Base-by-base conservation (phyloP, 1,284 basidiomycete species). In the Meira nashicola region DNA sequence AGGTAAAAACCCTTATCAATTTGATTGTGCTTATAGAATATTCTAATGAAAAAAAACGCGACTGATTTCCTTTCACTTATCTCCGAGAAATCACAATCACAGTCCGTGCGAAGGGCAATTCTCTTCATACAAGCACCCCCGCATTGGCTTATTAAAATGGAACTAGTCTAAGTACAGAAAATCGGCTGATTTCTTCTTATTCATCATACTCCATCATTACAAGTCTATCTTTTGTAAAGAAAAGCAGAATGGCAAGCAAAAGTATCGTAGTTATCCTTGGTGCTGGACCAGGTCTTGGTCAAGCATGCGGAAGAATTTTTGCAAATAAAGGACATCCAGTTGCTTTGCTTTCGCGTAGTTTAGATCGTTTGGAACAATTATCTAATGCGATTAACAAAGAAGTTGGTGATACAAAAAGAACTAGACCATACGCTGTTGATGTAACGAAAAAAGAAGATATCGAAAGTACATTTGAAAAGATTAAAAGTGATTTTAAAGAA, bases 271-370 rank as follows among this genome's bases (percentile, higher is more conserved):
- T 54, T 2, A 54, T 54, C 38, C 38, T 54, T 23, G 53, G 53
- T 37, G 43, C 44, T 2, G 55, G 55, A 2, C 55, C 55, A 19
- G 55, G 55, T 21, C n/a, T 46, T 21, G 55, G 55, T 28, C 19
- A n/a, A 14, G 48, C 55, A 17, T 23, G 33, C 19, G 55, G 41
- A 2, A 23, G 43, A 23, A 19, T 17, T 6, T 56, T 56, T 52
- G 55, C 55, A 8, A 33, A 23, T 3, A 25, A 11, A 17, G 55
- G 55, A 8, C 55, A 56, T 46, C 55, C 55, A 37, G 55, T 56
- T 6, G 55, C 55, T 3, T 38, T 56, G 17, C 40, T 46, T 28
- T 50, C 55, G 2, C 55, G 55, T n/a, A 21, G 41, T 14, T 6
- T 28, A 3, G 15, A 39, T n/a, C n/a, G 28, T 6, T 41, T 53